Base-by-base conservation (phyloP, 2,329 filamentous ascomycete species). In the Colletotrichum salicis region DNA sequence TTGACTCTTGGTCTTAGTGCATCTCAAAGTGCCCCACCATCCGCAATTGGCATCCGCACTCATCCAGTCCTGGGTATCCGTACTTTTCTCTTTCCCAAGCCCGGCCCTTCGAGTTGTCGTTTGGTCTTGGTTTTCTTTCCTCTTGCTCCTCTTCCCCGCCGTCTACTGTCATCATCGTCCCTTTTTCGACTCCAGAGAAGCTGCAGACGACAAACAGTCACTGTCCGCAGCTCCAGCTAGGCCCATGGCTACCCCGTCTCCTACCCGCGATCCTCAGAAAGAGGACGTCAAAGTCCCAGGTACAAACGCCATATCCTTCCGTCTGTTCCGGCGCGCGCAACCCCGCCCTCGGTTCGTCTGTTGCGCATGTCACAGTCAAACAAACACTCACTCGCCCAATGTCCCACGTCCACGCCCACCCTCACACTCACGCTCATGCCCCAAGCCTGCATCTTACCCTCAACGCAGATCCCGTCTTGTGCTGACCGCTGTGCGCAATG, bases 281-380 rank as follows among this genome's bases (percentile, higher is more conserved):
- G 61, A 66, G 41, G 56, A 62, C 51, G 55, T 51, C 8, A 57
- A 60, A 54, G 48, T 63, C 45, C 67, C 70, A 72, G 70, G 70
- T 72, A 72, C 62, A 54, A 54, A 71, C 58, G 48, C 59, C 59
- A 60, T 72, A 54, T 51, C 55, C 37, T 71, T 71, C 70, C 70
- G 70, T 67, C 67, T 72, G 61, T 72, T 72, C 70, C 67, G 67
- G 67, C 41, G 63, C 41, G 41, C 62, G 57, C 67, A 71, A 72
- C 70, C 70, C 70, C 70, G 70, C 70, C 70, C 67, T 72, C 67
- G 70, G 70, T 72, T 72, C 70, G 60, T 70, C 65, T 60, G 59
- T 72, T 70, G 70, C 70, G 70, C 70, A 70, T 64, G 65, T 72
- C 66, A 72, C 66, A 72, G 59, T 63, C 70, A 64, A 61, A 41